Conservation (phyloP, 345 rosid genomes). For the Murraya paniculata region DNA sequence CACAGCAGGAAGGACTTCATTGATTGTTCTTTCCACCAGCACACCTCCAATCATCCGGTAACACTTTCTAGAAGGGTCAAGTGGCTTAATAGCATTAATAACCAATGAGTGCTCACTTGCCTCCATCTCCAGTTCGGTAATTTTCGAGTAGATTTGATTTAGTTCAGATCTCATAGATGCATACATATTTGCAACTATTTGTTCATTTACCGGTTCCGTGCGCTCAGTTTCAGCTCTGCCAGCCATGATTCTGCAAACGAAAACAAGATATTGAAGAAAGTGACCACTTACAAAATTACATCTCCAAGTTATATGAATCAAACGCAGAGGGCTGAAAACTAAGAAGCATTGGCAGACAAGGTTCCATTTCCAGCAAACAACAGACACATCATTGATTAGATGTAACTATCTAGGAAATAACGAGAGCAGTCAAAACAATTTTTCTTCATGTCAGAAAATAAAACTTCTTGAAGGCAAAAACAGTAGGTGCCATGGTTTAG, state of each 20-base stretch:
- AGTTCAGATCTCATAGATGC: slow-evolving; percentile 71
- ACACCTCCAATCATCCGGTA: slow-evolving; percentile 95
- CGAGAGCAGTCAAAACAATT: not conserved
- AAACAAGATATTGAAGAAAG: not conserved
- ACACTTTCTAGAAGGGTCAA: slow-evolving; percentile 78
- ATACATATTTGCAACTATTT: slow-evolving; percentile 65
- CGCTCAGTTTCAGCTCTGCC: not conserved
- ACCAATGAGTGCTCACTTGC: slow-evolving; percentile 86
- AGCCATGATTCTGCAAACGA: not conserved
- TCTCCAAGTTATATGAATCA: not conserved
- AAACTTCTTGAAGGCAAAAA: not conserved
- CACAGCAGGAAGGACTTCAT: slow-evolving; percentile 91
- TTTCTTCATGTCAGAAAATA: not conserved
- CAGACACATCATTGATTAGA: not conserved
- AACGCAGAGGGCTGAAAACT: not conserved
- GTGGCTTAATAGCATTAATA: slow-evolving; percentile 82
- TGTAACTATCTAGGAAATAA: no score
- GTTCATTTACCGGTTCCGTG: slow-evolving; percentile 51
- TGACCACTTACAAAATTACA: not conserved
- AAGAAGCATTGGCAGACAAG: not conserved
- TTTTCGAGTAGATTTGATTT: slow-evolving; percentile 86
- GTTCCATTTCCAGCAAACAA: not conserved
- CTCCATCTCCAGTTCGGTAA: slow-evolving; percentile 95
- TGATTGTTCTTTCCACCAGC: slow-evolving; percentile 88
- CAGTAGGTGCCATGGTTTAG: not conserved